phyloP scores from a whole-genome alignment of 2,329 filamentous ascomycete genomes.

The Botrytis deweyae region DNA sequence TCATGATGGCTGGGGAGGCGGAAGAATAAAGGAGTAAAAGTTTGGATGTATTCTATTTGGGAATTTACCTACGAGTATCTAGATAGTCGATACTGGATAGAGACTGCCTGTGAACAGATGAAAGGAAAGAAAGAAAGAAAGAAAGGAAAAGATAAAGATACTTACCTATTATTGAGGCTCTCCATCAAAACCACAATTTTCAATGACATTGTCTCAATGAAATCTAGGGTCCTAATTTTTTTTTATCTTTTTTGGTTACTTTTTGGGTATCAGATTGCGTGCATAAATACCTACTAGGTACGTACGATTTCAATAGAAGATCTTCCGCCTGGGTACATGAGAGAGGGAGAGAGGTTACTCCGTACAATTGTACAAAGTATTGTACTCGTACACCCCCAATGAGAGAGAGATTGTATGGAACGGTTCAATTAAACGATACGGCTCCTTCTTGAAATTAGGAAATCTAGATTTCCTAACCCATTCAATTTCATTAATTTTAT shows the following conservation, averaged over 20 bases:
- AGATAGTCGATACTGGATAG: too few species aligned
- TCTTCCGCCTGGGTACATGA: neutral
- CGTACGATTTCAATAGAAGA: neutral
- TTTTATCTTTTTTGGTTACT: neutral
- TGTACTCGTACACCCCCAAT: neutral
- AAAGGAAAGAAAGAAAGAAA: neutral
- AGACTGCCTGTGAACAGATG: neutral
- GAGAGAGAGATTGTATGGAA: neutral
- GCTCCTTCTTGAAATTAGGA: neutral
- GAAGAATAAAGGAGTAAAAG: slow-evolving; percentile 1
- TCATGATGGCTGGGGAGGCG: slow-evolving; percentile 8
- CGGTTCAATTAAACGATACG: neutral
- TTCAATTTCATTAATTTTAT: neutral
- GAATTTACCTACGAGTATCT: neutral
- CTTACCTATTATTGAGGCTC: neutral
- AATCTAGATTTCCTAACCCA: neutral
- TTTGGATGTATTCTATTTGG: neutral
- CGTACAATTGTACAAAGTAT: neutral
- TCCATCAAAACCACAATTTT: neutral
- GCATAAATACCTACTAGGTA: neutral
- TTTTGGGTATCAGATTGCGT: neutral
- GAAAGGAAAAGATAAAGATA: neutral
- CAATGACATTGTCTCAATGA: neutral
- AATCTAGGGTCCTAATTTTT: neutral
- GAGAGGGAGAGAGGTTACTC: neutral